phyloP scores from a whole-genome alignment of 805 yeast species.

The Candida qinlingensis region DNA sequence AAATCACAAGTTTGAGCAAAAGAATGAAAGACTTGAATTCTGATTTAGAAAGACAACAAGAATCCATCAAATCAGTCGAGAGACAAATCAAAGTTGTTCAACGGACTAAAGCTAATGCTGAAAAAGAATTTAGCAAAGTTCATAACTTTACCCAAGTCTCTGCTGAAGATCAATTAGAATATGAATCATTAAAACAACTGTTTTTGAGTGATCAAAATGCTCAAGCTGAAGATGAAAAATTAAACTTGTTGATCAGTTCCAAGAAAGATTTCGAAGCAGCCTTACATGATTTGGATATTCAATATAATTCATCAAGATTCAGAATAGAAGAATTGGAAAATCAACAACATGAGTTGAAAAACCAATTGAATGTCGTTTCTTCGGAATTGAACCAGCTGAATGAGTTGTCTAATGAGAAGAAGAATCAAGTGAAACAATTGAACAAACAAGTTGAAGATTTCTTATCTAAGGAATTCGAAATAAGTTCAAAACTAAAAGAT shows the following conservation, averaged over 20 bases:
- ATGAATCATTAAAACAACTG: constrained; percentile 49
- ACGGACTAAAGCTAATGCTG: constrained; percentile 35
- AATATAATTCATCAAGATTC: constrained; percentile 30
- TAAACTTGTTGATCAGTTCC: constrained; percentile 37
- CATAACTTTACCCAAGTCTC: constrained; percentile 36
- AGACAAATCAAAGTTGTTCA: constrained; percentile 43
- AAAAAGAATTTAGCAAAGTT: constrained; percentile 27
- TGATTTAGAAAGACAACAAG: constrained; percentile 50
- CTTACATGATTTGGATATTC: constrained; percentile 31
- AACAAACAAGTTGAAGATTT: constrained; percentile 36
- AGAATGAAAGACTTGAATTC: constrained; percentile 43
- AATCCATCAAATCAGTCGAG: constrained; percentile 35
- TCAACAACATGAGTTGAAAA: constrained; percentile 27
- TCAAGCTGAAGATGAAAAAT: constrained; percentile 45
- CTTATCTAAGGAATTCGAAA: constrained; percentile 46
- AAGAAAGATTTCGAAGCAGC: constrained; percentile 38
- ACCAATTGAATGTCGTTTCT: constrained; percentile 19
- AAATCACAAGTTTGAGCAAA: constrained; percentile 39
- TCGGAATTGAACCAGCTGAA: constrained; percentile 27
- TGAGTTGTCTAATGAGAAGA: constrained; percentile 33
- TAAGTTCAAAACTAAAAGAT: constrained; percentile 60
- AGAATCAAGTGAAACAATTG: constrained; percentile 33
- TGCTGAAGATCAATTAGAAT: constrained; percentile 49
- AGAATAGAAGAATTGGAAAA: constrained; percentile 31
- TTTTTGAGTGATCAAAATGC: constrained; percentile 59